Evolutionary conservation across 2,329 filamentous ascomycete genomes (phyloP).

Genomic region (Aspergillus caelatus): DNA sequence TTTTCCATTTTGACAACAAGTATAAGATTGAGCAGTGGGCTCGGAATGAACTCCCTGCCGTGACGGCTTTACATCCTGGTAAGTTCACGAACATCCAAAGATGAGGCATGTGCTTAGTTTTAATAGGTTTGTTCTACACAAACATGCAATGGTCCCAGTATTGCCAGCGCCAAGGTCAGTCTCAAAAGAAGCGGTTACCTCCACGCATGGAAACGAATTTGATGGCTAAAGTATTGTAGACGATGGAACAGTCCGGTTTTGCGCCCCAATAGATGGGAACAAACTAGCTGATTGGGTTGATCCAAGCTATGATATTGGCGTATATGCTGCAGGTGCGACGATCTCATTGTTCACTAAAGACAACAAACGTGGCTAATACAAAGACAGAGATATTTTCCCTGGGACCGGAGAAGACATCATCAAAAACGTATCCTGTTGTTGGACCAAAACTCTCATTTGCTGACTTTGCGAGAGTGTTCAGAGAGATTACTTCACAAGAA

Average conservation of each 20-base stretch:
- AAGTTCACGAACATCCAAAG: background rate
- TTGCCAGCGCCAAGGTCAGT: background rate
- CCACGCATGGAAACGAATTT: background rate
- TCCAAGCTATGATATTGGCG: background rate
- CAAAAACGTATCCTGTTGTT: background rate
- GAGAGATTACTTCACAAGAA: background rate
- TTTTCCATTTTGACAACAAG: background rate
- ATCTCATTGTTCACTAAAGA: background rate
- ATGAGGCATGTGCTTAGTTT: background rate
- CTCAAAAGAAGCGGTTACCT: background rate
- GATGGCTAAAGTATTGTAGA: background rate
- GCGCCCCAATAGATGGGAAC: background rate
- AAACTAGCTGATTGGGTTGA: background rate
- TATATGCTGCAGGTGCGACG: background rate
- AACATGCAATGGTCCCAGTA: background rate
- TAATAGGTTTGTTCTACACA: background rate
- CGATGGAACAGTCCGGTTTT: background rate
- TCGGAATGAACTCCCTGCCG: background rate
- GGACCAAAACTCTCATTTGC: background rate
- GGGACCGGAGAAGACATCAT: background rate
- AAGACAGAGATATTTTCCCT: background rate
- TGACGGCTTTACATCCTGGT: background rate
- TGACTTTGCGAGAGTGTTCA: background rate
- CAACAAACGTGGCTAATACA: background rate
- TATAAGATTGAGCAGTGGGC: background rate